Evolutionary conservation across 345 rosid genomes (phyloP).

Genomic region (Lumnitzera littorea): DNA sequence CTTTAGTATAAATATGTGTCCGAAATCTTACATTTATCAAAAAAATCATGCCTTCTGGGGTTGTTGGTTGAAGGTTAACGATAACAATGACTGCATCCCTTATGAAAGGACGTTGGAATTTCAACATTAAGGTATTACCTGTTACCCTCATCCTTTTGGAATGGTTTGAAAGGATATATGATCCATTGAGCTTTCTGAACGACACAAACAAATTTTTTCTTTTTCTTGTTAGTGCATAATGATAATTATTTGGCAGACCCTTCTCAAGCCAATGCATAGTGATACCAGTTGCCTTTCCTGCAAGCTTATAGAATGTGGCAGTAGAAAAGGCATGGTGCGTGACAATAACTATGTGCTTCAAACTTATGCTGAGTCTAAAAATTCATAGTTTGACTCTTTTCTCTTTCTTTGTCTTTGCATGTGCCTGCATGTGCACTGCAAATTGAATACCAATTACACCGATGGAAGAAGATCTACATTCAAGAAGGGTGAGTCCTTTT

Average conservation of each 20-base stretch:
- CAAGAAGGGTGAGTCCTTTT: constrained; percentile 37
- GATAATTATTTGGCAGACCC: constrained; percentile 33
- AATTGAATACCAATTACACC: constrained; percentile 58
- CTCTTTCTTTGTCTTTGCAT: not conserved
- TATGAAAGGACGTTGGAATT: constrained; percentile 79
- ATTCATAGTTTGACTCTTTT: not conserved
- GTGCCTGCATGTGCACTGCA: constrained; percentile 24
- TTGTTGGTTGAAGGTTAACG: constrained; percentile 63
- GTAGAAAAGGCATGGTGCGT: constrained; percentile 83
- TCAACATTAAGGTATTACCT: constrained; percentile 63
- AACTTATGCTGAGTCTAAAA: constrained; percentile 5
- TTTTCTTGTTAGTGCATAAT: not conserved
- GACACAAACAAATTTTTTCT: not conserved
- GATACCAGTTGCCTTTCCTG: constrained; percentile 61
- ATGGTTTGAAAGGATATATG: not conserved
- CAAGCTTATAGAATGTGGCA: constrained; percentile 65
- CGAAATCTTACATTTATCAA: too few species aligned
- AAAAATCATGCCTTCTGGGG: too few species aligned
- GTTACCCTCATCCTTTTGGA: constrained; percentile 5
- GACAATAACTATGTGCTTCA: constrained; percentile 10
- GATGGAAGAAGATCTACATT: constrained; percentile 66
- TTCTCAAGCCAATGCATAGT: constrained; percentile 42
- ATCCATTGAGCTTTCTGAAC: not conserved
- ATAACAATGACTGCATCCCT: constrained; percentile 49
- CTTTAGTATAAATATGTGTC: too few species aligned